Conservation (phyloP, 139 green algal species). For the Chlorella sp. region DNA sequence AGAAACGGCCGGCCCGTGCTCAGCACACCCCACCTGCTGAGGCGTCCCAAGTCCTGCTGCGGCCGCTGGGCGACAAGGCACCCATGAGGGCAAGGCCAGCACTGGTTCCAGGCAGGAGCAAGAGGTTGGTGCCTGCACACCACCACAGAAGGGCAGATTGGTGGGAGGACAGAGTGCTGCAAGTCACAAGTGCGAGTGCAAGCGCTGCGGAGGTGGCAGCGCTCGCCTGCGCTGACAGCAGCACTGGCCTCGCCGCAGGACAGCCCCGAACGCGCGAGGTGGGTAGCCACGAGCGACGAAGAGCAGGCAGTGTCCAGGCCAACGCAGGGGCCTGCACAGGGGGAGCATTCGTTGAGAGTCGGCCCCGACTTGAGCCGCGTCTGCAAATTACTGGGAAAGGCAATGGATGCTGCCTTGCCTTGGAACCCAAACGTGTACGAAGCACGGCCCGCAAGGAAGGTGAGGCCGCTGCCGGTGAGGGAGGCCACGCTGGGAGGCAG, state of each 20-base stretch:
- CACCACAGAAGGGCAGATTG: neutral
- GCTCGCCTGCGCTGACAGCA: neutral
- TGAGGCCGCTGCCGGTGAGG: conserved; percentile 35
- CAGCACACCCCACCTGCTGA: too few relatives aligned
- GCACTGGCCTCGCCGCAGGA: neutral
- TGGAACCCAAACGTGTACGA: conserved; percentile 63
- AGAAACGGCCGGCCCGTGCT: too few relatives aligned
- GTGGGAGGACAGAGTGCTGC: neutral
- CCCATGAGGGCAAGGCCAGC: conserved; percentile 32
- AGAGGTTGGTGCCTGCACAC: conserved; percentile 41
- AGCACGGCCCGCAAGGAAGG: conserved; percentile 54
- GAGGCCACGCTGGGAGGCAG: conserved; percentile 53
- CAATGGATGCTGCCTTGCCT: conserved; percentile 53
- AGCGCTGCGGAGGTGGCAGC: too few relatives aligned
- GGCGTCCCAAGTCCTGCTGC: conserved; percentile 63
- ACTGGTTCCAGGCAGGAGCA: conserved; percentile 32
- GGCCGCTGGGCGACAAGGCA: conserved; percentile 45
- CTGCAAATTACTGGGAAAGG: neutral
- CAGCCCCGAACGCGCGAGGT: conserved; percentile 43
- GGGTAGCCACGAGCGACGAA: conserved; percentile 52
- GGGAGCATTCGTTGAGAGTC: too few relatives aligned
- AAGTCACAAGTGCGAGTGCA: neutral
- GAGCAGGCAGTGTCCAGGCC: conserved; percentile 68
- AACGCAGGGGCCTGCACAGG: conserved; percentile 43
- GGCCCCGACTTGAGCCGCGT: neutral